Evolutionary conservation across 306 rosid species (phyloP), one percentile per base, ranked within the genome.

Genomic region (Vicia sativa): DNA sequence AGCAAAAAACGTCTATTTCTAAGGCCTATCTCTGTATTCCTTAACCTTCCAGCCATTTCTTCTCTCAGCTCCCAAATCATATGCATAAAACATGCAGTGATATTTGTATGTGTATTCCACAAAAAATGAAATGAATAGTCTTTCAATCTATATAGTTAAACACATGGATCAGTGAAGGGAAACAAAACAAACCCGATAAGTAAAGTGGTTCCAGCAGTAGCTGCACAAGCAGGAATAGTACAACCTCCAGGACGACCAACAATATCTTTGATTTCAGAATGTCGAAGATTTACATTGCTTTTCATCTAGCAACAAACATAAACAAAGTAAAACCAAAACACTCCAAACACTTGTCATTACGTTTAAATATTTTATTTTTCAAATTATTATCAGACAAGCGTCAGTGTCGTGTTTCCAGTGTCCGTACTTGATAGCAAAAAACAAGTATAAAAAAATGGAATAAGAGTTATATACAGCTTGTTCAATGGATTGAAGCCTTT

Each of bases 121-220:
- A 14, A 26, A 14, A 14, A 39, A 0, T 34, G 52, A 16, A 41
- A 39, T 34, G 11, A 65, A 29, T 15, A 65, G 13, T 44, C 14
- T 41, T 26, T 18, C 23, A 7, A 46, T 43, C 7, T 28, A 67
- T 37, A 62, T 46, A 13, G 57, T 45, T 4, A 55, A 54, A 21
- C 35, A 26, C 0, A 21, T 16, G 75, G 44, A 74, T 64, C 25
- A 23, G 45, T 57, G 39, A 71, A 34, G 68, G 48, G 41, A 77
- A 65, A 85, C 14, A 21, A 35, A 61, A 37, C 67, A 77, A 73
- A 95, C 99, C 99, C 99, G 11, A 95, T 54, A 37, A 95, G 26
- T 16, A 90, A 87, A 72, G 96, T 52, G 41, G 96, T 95, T 81
- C 92, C 99, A 2, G 97, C 99, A 58, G 97, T 95, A 61, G 99